Percentiles rank a stretch among this genome's conserved stretches.
phyloP scores from a whole-genome alignment of 1,284 basidiomycete genomes.

The Ceratobasidium sp. region DNA sequence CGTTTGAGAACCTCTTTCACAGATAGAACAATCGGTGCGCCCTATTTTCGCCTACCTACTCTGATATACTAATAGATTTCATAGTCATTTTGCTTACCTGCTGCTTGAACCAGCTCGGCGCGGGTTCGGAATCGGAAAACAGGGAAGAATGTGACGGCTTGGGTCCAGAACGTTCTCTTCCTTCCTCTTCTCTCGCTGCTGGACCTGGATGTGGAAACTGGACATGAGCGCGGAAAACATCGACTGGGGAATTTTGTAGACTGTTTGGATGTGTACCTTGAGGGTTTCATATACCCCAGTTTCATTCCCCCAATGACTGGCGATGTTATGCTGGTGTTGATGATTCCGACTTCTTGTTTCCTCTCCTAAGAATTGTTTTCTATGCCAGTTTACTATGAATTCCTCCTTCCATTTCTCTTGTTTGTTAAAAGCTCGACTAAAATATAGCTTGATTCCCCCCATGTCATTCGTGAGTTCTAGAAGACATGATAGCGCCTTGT shows the following conservation, averaged over 20 bases:
- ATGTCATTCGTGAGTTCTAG: not conserved
- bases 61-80: not conserved
- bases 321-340: conserved; percentile 18
- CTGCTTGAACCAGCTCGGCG: conserved; percentile 20
- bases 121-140: conserved; percentile 31
- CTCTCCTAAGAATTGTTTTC: conserved; percentile 8
- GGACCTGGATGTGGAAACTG: conserved; percentile 40
- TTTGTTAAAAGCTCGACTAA: conserved; percentile 19
- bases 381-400: conserved; percentile 40
- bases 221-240: conserved; percentile 37
- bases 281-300: conserved; percentile 5
- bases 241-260: conserved; percentile 12
- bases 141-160: conserved; percentile 28
- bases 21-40: conserved; percentile 28
- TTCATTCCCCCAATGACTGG: not conserved
- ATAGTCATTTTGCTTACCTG: conserved; percentile 38
- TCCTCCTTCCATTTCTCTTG: conserved; percentile 18
- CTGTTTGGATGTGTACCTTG: conserved; percentile 7
- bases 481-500: not conserved
- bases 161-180: conserved; percentile 32
- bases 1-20: not conserved
- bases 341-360: not conserved
- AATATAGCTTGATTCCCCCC: conserved; percentile 13
- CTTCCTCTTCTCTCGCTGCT: conserved; percentile 42
- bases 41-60: not conserved